phyloP scores from a whole-genome alignment of 164 flowering plant species.

The Sextonia rubra region DNA sequence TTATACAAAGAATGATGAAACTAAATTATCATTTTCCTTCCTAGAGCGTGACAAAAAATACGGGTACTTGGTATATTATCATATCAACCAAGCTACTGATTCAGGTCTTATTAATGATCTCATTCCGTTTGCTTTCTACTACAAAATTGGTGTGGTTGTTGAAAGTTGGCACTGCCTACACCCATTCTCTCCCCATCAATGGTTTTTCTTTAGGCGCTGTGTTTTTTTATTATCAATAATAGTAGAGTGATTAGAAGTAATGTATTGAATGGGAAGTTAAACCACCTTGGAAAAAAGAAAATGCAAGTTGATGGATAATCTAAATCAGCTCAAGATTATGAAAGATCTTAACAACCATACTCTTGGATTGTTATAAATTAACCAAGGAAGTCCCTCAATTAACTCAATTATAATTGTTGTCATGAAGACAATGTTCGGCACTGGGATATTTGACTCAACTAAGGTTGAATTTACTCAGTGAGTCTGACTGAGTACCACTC shows the following conservation, averaged over 20 bases:
- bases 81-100: background rate
- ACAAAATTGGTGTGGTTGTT: constrained; percentile 5
- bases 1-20: background rate
- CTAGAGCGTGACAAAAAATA: too few species aligned
- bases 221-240: constrained; percentile 3
- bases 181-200: background rate
- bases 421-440: background rate
- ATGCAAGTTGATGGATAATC: constrained; percentile 3
- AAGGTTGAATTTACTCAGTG: too few species aligned
- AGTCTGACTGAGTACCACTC: too few species aligned
- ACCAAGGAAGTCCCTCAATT: background rate
- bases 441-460: too few species aligned
- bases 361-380: background rate
- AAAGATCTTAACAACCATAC: background rate
- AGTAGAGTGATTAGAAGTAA: background rate
- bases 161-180: constrained; percentile 1
- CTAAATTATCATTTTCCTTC: too few species aligned
- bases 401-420: background rate
- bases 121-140: background rate
- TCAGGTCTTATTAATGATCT: constrained; percentile 2
- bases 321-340: background rate
- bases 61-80: background rate
- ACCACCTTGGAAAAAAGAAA: constrained; percentile 5
- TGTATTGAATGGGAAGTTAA: constrained; percentile 11
- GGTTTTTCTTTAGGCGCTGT: background rate